Evolutionary conservation across 495 filamentous ascomycete genomes (phyloP), one percentile per base, ranked within the genome.

Genomic region (Annulohypoxylon stygium): DNA sequence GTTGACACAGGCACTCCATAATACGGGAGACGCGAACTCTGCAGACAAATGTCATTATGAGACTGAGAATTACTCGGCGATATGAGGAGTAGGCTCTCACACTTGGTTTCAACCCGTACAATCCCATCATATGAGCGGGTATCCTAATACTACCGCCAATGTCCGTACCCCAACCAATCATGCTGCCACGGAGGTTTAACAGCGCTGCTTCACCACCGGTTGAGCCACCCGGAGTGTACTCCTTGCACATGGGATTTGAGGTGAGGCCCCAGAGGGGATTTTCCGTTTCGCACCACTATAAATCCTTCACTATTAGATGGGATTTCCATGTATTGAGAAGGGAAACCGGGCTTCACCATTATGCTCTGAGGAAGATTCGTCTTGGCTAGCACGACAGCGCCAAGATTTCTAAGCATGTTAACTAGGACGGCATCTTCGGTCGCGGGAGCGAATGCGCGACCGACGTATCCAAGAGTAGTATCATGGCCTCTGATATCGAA

Each of bases 141-240:
- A 88, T 91, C 50, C 93, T 87, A 2, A 97, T 92, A 4, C 90
- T 93, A 9, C 93, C 93, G 34, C 93, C 93, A 23, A 97, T 91
- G 78, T 97, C 93, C 1, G 91, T 92, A 5, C 93, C 93, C 75
- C 95, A 91, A 33, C 93, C 93, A 60, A 96, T 93, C 12, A 93
- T 87, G 41, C 85, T 89, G 20, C 90, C 90, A 60, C 91, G 92
- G 61, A 90, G 87, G 2, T 91, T 92, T 10, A 97, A 82, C 3
- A 97, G 82, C 0, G 93, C 93, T 16, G 83, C 86, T 74, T 97
- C 93, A 58, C 93, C 93, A 26, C 93, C 93, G 2, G 91, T 94
- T 14, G 90, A 93, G 10, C 93, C 93, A 36, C 93, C 93, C 1
- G 93, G 93, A 0, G 92, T 94, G 80, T 95, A 96, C 4, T 87